Base-by-base conservation (phyloP, 2,329 filamentous ascomycete genomes). In the Plectosphaerella sp. region DNA sequence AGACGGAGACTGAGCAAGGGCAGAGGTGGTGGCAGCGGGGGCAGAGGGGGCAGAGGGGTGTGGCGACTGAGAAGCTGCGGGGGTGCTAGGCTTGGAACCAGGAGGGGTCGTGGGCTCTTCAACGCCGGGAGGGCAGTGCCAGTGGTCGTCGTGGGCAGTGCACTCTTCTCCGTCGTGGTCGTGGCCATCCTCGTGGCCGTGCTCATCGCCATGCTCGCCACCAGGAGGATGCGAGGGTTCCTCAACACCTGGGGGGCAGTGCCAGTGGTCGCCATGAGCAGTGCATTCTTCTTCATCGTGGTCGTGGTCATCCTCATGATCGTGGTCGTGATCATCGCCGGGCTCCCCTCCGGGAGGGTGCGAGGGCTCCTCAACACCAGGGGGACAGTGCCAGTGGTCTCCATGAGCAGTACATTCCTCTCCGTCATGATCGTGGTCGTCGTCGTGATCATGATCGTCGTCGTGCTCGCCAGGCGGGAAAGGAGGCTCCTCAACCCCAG, bases 91-190 rank as follows among this genome's bases (percentile, higher is more conserved):
- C 8, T 33, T 33, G 28, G 28, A 9, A 33, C 4, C 16, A 7
- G 46, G 46, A 36, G 46, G 33, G 18, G 16, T 45, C 20, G 25
- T 45, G 16, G 43, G 43, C 8, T 43, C 25, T 25, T 47, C 24
- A 10, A 58, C 54, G 18, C 58, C 52, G 15, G 28, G 37, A 5
- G 39, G 47, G 39, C 58, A 60, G 33, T 60, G 51, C 51, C 51
- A 53, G 18, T 53, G 51, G 12, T 47, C 42, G 9, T 45, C 51
- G 35, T 50, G 48, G 6, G 51, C 46, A 8, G 28, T 33, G 11
- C 28, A 33, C 28, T 33, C 28, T 12, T 33, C 28, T 47, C 58
- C 58, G 1, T 54, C 49, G 1, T 55, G 57, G 46, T 57, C 58
- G 36, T 60, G 48, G 39, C 48, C 33, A 28, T 50, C 39, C 16